phyloP scores from a whole-genome alignment of 2,329 filamentous ascomycete genomes.

The Septoria petroselini region DNA sequence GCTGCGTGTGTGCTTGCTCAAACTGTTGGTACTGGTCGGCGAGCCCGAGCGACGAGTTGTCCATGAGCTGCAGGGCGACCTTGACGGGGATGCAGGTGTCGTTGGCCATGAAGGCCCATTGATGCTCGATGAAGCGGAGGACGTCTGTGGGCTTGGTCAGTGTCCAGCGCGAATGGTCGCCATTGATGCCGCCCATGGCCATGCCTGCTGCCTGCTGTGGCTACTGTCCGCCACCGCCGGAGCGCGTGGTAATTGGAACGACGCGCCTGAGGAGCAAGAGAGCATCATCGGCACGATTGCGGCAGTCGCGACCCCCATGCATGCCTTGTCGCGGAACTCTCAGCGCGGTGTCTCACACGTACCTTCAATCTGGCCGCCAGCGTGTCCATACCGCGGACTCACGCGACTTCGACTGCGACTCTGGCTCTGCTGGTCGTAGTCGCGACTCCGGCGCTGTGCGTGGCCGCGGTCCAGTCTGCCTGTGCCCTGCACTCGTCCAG shows the following conservation, averaged over 20 bases:
- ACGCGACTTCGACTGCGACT: slow-evolving; percentile 37
- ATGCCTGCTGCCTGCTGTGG: too few relatives aligned
- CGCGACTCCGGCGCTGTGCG: slow-evolving; percentile 43
- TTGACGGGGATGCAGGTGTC: slow-evolving; percentile 90
- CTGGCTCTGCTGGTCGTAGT: slow-evolving; percentile 30
- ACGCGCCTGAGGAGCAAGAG: background rate
- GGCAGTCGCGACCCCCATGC: slow-evolving; percentile 12
- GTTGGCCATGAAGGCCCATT: slow-evolving; percentile 90
- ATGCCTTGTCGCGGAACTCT: background rate
- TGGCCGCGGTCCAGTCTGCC: slow-evolving; percentile 45
- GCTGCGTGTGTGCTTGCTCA: slow-evolving; percentile 73
- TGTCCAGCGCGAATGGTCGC: slow-evolving; percentile 5
- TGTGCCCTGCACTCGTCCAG: slow-evolving; percentile 28
- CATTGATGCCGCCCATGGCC: background rate
- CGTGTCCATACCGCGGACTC: slow-evolving; percentile 37
- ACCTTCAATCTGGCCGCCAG: slow-evolving; percentile 45
- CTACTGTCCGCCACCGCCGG: background rate
- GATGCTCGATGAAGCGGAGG: slow-evolving; percentile 76
- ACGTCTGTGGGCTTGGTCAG: slow-evolving; percentile 48
- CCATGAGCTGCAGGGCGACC: slow-evolving; percentile 89
- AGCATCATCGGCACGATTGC: slow-evolving; percentile 8
- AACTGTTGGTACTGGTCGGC: slow-evolving; percentile 87
- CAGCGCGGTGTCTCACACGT: slow-evolving; percentile 4
- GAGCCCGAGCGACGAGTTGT: slow-evolving; percentile 86
- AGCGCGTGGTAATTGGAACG: background rate